Evolutionary conservation across 345 rosid species (phyloP), one percentile per base, ranked within the genome.

Genomic region (Boechera retrofracta): DNA sequence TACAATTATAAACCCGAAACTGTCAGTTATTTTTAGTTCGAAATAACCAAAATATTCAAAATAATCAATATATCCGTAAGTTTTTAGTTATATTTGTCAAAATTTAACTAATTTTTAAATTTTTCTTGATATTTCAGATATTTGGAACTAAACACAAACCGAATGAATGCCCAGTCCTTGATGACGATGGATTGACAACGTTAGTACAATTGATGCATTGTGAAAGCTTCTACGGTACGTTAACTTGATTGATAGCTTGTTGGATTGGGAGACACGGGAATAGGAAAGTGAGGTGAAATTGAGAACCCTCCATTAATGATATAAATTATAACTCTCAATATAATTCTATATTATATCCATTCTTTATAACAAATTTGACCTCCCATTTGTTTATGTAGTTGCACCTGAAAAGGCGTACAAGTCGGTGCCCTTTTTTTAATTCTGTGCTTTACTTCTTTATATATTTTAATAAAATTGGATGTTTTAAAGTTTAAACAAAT

Each of bases 361-460:
- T 54, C 6, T 64, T 42, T 45, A 65, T 65, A 45, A 26, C 31
- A n/a, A 42, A 74, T 10, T 45, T 35, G 58, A 65, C 72, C 21
- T 26, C 32, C 24, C 67, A 75, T 48, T 75, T 75, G 73, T 75
- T 67, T 67, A 58, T 67, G 74, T 64, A 7, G 6, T 41, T 39
- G 5, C 38, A 61, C 48, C 69, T 76, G 63, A 41, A 61, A 76
- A 51, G 52, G 69, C 74, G 69, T 51, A 38, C 10, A 76, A 42
- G 79, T 68, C 79, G 79, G 74, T 69, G 69, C 21, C 38, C 36
- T 12, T 65, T 41, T 18, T 55, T n/a, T 2, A 6, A 56, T 74
- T 9, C 12, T 55, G 21, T 38, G 57, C 58, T 55, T 55, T 56
- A 65, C 39, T 15, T 72, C 31, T 10, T 47, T 0, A 10, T 0